These are phyloP conservation scores for Talaromyces sp. DNA, from an alignment of 2,329 filamentous ascomycete species.

Conservation along the genomic window DNA sequence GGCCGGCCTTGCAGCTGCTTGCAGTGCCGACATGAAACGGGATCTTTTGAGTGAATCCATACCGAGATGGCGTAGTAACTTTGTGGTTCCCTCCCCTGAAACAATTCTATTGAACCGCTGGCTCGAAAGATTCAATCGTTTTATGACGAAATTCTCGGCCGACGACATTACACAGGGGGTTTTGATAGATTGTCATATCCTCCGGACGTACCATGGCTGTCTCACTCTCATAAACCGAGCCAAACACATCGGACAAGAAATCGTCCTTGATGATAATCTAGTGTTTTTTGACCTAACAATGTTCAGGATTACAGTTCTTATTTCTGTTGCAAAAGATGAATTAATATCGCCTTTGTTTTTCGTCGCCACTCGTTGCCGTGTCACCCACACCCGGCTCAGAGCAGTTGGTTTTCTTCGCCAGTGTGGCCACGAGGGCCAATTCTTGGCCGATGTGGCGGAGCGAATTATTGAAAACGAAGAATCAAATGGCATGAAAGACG, in stretches of 20 bases:
- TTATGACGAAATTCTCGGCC: slow-evolving; percentile 1
- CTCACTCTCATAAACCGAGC: slow-evolving; percentile 6
- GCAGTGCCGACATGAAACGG: neutral
- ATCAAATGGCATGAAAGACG: neutral
- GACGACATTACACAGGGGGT: neutral
- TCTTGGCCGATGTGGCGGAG: slow-evolving; percentile 5
- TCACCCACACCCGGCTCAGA: slow-evolving; percentile 1
- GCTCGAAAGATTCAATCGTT: slow-evolving; percentile 5
- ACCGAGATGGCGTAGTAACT: slow-evolving; percentile 1
- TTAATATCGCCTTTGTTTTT: slow-evolving; percentile 6
- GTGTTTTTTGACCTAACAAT: slow-evolving; percentile 5
- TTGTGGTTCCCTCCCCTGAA: neutral
- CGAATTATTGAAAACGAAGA: neutral
- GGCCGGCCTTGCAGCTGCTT: neutral
- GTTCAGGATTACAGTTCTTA: slow-evolving; percentile 4
- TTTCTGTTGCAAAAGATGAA: slow-evolving; percentile 1
- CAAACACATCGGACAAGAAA: slow-evolving; percentile 6
- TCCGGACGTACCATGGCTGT: slow-evolving; percentile 4
- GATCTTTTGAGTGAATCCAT: neutral
- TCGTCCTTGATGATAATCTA: neutral
- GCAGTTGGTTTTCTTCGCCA: slow-evolving; percentile 2
- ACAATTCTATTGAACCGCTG: slow-evolving; percentile 2
- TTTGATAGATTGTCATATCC: slow-evolving; percentile 4
- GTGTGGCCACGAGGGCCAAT: slow-evolving; percentile 1
- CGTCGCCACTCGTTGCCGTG: slow-evolving; percentile 7